These are phyloP conservation scores for Hygrophorus pudorinus DNA, from an alignment of 768 basidiomycete genomes.

Conservation along the genomic window DNA sequence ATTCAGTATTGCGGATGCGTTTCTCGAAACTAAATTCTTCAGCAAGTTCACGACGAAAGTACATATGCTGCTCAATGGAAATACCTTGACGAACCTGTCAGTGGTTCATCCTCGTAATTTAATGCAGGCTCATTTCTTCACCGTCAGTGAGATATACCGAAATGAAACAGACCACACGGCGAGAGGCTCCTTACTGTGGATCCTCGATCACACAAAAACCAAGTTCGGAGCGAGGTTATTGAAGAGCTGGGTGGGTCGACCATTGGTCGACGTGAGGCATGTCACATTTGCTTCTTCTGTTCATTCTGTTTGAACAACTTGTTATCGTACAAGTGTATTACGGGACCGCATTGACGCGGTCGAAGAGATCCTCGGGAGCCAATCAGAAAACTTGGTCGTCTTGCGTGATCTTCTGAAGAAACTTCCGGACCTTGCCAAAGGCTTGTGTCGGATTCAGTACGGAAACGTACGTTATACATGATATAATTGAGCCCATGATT, in stretches of 20 bases:
- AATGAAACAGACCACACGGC: slow-evolving; percentile 76
- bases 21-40: slow-evolving; percentile 73
- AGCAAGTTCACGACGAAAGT: slow-evolving; percentile 62
- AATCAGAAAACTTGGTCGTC: slow-evolving; percentile 50
- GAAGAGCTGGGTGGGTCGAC: slow-evolving; percentile 78
- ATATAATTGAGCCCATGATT: background rate
- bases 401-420: slow-evolving; percentile 62
- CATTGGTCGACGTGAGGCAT: slow-evolving; percentile 65
- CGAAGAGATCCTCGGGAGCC: slow-evolving; percentile 62
- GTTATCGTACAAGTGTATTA: slow-evolving; percentile 39
- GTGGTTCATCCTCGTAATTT: background rate
- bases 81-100: slow-evolving; percentile 70
- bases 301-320: background rate
- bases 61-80: slow-evolving; percentile 84
- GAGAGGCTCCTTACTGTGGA: slow-evolving; percentile 72
- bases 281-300: slow-evolving; percentile 9
- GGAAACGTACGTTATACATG: slow-evolving; percentile 58
- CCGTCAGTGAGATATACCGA: slow-evolving; percentile 69
- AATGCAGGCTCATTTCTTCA: background rate
- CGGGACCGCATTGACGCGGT: slow-evolving; percentile 76
- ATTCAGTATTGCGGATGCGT: slow-evolving; percentile 72
- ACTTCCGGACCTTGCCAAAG: slow-evolving; percentile 82
- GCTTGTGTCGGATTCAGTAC: slow-evolving; percentile 83
- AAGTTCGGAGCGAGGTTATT: slow-evolving; percentile 82
- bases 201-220: slow-evolving; percentile 81